Conservation (phyloP, 2,329 filamentous ascomycete species). For the Pezicula radicicola region DNA sequence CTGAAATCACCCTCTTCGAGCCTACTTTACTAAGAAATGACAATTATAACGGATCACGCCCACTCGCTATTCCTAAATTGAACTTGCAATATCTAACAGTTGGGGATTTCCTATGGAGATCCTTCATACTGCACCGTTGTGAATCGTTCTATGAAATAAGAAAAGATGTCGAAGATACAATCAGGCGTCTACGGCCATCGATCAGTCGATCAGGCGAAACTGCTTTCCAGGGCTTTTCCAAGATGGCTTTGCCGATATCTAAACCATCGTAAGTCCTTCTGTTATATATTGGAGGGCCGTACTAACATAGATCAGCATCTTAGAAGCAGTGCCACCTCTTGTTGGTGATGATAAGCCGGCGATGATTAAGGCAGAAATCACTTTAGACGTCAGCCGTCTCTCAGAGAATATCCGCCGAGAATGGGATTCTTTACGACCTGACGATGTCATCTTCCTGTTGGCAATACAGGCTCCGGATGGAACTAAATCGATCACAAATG, state of each 20-base stretch:
- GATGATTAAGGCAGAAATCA: slow-evolving; percentile 80
- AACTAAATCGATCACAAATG: slow-evolving; percentile 50
- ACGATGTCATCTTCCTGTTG: slow-evolving; percentile 87
- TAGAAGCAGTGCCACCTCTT: slow-evolving; percentile 78
- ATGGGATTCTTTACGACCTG: slow-evolving; percentile 84
- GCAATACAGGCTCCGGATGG: slow-evolving; percentile 63
- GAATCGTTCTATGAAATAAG: slow-evolving; percentile 94
- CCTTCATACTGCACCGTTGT: slow-evolving; percentile 81
- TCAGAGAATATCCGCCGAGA: slow-evolving; percentile 73
- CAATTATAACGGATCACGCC: slow-evolving; percentile 79
- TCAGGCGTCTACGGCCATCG: slow-evolving; percentile 76
- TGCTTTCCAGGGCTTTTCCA: slow-evolving; percentile 79
- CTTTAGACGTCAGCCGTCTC: slow-evolving; percentile 78
- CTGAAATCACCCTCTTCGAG: slow-evolving; percentile 79
- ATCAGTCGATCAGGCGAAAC: slow-evolving; percentile 60
- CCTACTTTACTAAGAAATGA: slow-evolving; percentile 76
- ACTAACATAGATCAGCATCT: slow-evolving; percentile 47
- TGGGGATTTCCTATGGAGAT: slow-evolving; percentile 95
- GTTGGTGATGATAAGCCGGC: slow-evolving; percentile 85
- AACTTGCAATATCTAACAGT: slow-evolving; percentile 95
- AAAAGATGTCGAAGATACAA: slow-evolving; percentile 80
- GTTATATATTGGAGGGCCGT: slow-evolving; percentile 10
- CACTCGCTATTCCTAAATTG: slow-evolving; percentile 87
- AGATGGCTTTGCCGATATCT: slow-evolving; percentile 84
- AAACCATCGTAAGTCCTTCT: slow-evolving; percentile 58